These are phyloP conservation scores for Pythium pyrilobum DNA, from an alignment of 352 stramenopile genomes.

Conservation along the genomic window DNA sequence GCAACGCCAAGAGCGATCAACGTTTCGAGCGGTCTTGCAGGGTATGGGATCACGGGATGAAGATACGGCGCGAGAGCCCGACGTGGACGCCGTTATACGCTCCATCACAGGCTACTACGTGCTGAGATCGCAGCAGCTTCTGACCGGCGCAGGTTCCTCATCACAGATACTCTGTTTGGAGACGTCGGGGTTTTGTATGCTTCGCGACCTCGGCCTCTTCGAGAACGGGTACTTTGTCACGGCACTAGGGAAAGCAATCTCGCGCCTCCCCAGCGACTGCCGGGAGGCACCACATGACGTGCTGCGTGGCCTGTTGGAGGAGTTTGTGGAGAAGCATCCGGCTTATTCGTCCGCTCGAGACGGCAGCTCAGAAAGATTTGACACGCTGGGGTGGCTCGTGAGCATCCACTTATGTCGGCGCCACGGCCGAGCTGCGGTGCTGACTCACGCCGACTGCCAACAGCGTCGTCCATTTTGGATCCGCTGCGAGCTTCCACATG, in stretches of 20 bases:
- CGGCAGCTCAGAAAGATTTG: background rate
- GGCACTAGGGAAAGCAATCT: conserved; percentile 33
- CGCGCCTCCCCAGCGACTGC: background rate
- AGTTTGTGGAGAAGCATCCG: conserved; percentile 2
- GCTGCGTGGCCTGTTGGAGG: background rate
- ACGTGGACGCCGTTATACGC: background rate
- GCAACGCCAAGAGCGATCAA: background rate
- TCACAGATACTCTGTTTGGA: background rate
- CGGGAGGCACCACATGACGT: background rate
- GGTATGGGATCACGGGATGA: conserved; percentile 2
- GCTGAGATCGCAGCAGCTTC: background rate
- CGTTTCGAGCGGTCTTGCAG: conserved; percentile 9
- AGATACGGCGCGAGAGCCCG: background rate
- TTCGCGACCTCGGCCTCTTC: conserved; percentile 49
- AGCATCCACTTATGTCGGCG: background rate
- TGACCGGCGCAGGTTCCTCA: no score
- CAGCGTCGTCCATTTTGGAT: conserved; percentile 10
- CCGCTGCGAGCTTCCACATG: background rate
- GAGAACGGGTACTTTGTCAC: conserved; percentile 49
- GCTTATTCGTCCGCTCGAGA: background rate
- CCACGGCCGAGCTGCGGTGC: background rate
- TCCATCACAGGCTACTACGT: conserved; percentile 6
- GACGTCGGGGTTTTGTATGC: conserved; percentile 31
- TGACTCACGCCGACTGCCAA: background rate
- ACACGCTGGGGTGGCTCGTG: conserved; percentile 3